Conservation (phyloP, 2,329 filamentous ascomycete species). For the Monosporascus sp. region DNA sequence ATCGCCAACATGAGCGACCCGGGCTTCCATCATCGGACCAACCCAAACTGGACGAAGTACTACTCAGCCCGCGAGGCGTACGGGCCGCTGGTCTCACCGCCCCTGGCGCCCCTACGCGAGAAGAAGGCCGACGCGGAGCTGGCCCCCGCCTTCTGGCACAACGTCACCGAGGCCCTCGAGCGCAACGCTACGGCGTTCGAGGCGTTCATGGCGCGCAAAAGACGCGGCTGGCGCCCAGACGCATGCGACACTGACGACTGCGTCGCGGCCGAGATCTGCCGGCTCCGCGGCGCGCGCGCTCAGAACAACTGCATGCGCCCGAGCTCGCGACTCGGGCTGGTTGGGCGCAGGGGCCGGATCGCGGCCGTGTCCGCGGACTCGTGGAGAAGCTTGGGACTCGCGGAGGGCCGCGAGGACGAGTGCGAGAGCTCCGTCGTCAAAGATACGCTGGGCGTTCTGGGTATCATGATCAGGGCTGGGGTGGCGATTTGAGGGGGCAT, state of each 20-base stretch:
- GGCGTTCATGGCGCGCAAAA: constrained; percentile 41
- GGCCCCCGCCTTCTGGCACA: constrained; percentile 55
- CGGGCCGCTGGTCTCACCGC: constrained; percentile 38
- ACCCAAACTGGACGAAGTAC: constrained; percentile 48
- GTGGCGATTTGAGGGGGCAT: background rate
- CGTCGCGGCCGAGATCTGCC: constrained; percentile 42
- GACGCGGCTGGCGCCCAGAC: constrained; percentile 37
- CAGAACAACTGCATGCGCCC: constrained; percentile 46
- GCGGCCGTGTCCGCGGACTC: constrained; percentile 15
- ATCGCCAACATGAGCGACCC: constrained; percentile 45
- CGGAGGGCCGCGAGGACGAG: background rate
- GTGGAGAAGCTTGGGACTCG: constrained; percentile 14
- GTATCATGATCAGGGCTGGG: background rate
- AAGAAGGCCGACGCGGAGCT: constrained; percentile 34
- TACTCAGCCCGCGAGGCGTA: constrained; percentile 54
- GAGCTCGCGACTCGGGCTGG: constrained; percentile 27
- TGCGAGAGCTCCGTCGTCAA: constrained; percentile 6
- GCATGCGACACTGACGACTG: constrained; percentile 37
- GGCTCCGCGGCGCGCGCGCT: constrained; percentile 44
- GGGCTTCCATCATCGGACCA: constrained; percentile 33
- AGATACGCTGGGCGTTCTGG: background rate
- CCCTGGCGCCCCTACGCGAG: constrained; percentile 28
- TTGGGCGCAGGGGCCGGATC: background rate
- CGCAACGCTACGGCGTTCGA: constrained; percentile 37
- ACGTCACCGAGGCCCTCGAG: constrained; percentile 46